Evolutionary conservation across 441 rosid species (phyloP).

Genomic region (Populus trichocarpa): DNA sequence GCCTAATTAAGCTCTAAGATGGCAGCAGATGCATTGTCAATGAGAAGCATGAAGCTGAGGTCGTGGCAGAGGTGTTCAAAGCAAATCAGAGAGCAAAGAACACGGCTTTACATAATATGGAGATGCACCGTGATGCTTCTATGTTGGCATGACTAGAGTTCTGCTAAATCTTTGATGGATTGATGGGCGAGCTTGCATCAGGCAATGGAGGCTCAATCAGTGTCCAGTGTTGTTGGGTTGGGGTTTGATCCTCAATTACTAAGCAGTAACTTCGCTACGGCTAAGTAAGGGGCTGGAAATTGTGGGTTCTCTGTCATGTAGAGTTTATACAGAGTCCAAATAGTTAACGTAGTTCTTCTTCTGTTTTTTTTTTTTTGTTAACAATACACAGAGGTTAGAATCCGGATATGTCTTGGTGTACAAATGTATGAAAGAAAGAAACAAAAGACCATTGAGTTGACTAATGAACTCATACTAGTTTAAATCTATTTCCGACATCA

Average conservation of each 20-base stretch:
- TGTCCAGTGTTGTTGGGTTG: background rate
- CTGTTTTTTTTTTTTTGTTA: too few species aligned
- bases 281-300: background rate
- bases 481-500: background rate
- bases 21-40: conserved; percentile 28
- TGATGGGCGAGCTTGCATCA: background rate
- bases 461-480: too few species aligned
- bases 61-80: conserved; percentile 61
- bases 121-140: conserved; percentile 73
- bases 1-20: conserved; percentile 1
- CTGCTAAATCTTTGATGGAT: background rate
- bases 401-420: too few species aligned
- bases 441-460: too few species aligned
- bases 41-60: conserved; percentile 42
- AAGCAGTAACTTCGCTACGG: background rate
- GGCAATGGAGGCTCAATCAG: background rate
- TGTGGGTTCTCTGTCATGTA: background rate
- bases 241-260: background rate
- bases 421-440: too few species aligned
- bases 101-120: conserved; percentile 76
- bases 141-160: conserved; percentile 50
- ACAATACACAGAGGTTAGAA: too few species aligned
- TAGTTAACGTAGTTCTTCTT: background rate
- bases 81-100: conserved; percentile 66
- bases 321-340: background rate